phyloP scores from a whole-genome alignment of 805 yeast species.

The Blastobotrys peoriensis region DNA sequence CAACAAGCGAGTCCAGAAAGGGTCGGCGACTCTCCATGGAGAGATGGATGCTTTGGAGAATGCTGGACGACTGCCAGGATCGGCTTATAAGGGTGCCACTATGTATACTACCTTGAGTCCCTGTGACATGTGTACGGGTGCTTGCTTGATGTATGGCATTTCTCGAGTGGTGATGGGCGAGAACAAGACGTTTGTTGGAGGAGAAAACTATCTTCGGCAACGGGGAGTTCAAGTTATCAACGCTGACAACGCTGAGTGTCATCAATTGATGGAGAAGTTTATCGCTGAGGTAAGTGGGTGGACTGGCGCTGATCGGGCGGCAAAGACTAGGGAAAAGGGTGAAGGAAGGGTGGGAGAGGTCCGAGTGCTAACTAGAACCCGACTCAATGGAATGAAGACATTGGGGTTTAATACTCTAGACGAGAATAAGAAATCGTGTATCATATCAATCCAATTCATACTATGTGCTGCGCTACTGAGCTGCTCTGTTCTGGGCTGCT shows the following conservation, averaged over 20 bases:
- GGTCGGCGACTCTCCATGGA: constrained; percentile 82
- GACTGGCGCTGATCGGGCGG: no score
- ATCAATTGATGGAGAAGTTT: constrained; percentile 67
- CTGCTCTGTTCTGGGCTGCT: no score
- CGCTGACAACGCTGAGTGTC: constrained; percentile 30
- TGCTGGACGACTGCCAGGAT: constrained; percentile 83
- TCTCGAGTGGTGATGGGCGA: constrained; percentile 87
- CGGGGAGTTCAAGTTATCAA: constrained; percentile 51
- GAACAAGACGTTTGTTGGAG: constrained; percentile 75
- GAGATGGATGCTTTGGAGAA: constrained; percentile 85
- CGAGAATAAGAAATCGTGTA: no score
- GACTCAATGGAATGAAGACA: constrained; percentile 35
- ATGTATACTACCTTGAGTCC: constrained; percentile 91
- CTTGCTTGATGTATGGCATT: constrained; percentile 82
- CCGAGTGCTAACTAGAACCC: constrained; percentile 27
- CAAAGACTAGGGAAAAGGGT: no score
- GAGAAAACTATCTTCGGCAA: constrained; percentile 62
- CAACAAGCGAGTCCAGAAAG: constrained; percentile 81
- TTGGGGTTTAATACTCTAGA: constrained; percentile 29
- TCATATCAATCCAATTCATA: no score
- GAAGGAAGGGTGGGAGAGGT: no score
- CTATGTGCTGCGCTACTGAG: no score
- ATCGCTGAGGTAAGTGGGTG: constrained; percentile 44
- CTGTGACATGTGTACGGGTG: constrained; percentile 94
- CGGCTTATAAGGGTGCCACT: constrained; percentile 75